Evolutionary conservation across 169 alveolate genomes (phyloP), one percentile per base, ranked within the genome.

Genomic region (Ophryocystis elektroscirrha): DNA sequence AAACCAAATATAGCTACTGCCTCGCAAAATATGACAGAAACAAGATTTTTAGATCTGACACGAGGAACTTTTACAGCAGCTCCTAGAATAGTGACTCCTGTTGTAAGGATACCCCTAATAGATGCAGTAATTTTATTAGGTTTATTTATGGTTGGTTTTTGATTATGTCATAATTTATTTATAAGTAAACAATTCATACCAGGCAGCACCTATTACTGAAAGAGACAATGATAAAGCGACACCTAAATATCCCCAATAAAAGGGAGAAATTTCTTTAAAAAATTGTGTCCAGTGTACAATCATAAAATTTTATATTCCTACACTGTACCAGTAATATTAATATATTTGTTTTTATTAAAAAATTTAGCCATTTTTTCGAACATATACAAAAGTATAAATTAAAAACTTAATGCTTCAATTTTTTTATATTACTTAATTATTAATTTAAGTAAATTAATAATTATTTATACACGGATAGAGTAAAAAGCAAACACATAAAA

Each of bases 41-140:
- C 90, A 51, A 94, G 65, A 71, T 91, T 94, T 78, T 94, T 94
- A 23, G 97, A 85, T 47, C 93, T 86, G 48, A 94, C 91, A 60
- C 99, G 82, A 16, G 99, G 99, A 42, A 96, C 83, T 70, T 89
- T 88, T 51, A 94, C 88, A 24, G 97, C 86, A 18, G 98, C 96
- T 1, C 98, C 98, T 41, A 92, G 78, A 22, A 94, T 68, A 48
- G 95, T 76, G 51, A 90, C 77, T 5, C 99, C 99, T 27, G 97
- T 85, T 38, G 91, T 78, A 66, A 85, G 87, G 23, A 94, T 91
- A 19, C 99, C 99, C 91, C 90, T 75, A 47, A 38, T 49, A 7
- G 63, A 51, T 16, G 51, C 50, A 39, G 25, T 25, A 30, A 9
- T 2, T 23, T 5, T 4, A 5, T 15, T n/a, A 52, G 53, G 9